Evolutionary conservation across 2,329 filamentous ascomycete species (phyloP).

Genomic region (Trichoderma brevicompactum): DNA sequence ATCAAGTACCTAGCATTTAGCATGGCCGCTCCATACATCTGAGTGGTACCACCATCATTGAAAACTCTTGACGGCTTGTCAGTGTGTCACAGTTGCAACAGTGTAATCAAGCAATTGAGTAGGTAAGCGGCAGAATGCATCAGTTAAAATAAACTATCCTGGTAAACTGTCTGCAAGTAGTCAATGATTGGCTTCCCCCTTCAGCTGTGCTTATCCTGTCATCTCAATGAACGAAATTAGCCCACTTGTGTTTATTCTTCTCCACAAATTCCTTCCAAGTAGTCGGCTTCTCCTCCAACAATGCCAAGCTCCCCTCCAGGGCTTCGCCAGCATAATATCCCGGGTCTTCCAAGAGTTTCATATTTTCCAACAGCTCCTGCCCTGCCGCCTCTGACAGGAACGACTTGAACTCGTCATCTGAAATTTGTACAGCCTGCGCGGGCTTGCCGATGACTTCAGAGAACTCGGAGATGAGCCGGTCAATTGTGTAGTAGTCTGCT

Average conservation of each 20-base stretch:
- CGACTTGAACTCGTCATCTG: constrained; percentile 43
- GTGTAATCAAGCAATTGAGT: not conserved
- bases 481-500: constrained; percentile 43
- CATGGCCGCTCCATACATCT: not conserved
- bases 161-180: too few species aligned
- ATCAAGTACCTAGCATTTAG: not conserved
- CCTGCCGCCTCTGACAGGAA: constrained; percentile 39
- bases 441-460: constrained; percentile 43
- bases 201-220: not conserved
- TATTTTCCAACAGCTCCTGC: constrained; percentile 49
- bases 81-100: not conserved
- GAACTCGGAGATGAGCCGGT: constrained; percentile 42
- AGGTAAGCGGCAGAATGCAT: too few species aligned
- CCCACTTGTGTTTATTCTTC: constrained; percentile 40
- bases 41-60: not conserved
- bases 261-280: constrained; percentile 46
- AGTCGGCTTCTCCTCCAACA: constrained; percentile 45
- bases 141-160: too few species aligned
- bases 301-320: constrained; percentile 39
- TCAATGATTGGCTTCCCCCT: not conserved
- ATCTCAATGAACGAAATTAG: not conserved
- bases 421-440: constrained; percentile 39
- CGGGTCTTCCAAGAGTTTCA: constrained; percentile 47
- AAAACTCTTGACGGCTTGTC: not conserved
- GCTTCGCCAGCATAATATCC: constrained; percentile 47